Evolutionary conservation across 2,329 filamentous ascomycete species (phyloP), one percentile per base, ranked within the genome.

Genomic region (Aspergillus sp.): DNA sequence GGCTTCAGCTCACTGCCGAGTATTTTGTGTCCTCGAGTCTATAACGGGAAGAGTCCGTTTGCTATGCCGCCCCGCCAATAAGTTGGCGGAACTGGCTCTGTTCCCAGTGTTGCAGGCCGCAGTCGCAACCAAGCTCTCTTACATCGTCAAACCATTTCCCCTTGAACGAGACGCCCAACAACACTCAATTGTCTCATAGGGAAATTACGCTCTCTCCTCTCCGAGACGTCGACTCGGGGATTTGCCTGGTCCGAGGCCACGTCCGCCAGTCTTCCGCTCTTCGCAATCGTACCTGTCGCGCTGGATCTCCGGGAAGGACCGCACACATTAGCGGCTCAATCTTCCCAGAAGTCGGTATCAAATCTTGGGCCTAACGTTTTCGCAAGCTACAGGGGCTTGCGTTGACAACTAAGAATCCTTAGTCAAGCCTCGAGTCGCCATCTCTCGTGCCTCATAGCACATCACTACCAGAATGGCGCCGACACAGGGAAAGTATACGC

Each of bases 361-460:
- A 18, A 34, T 26, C 18, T 13, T 17, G n/a, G 26, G 6, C 11
- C 12, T 15, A 13, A 24, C 18, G 3, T 13, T 17, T 26, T 44
- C 18, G 6, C 20, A n/a, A 22, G 42, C 13, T 9, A 6, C 26
- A 17, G 15, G 11, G 24, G 17, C 11, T 13, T 20, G 22, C 41
- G 36, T 42, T 43, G 17, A 13, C 4, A 11, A 32, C 6, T 12
- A 30, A 20, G 34, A 17, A 51, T n/a, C 24, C 34, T 20, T 48
- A 3, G n/a, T 30, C 26, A 13, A 42, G 15, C 15, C 34, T 26
- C 30, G 30, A 52, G 48, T 36, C 11, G 30, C 22, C 8, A 30
- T 30, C 36, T 12, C 96, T 36, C 71, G 93, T 96, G 84, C 71
- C 82, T 17, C 26, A 34, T 13, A 54, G 55, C 24, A 47, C 48